Conservation (phyloP, 306 rosid species). For the Herpetospermum pedunculosum region DNA sequence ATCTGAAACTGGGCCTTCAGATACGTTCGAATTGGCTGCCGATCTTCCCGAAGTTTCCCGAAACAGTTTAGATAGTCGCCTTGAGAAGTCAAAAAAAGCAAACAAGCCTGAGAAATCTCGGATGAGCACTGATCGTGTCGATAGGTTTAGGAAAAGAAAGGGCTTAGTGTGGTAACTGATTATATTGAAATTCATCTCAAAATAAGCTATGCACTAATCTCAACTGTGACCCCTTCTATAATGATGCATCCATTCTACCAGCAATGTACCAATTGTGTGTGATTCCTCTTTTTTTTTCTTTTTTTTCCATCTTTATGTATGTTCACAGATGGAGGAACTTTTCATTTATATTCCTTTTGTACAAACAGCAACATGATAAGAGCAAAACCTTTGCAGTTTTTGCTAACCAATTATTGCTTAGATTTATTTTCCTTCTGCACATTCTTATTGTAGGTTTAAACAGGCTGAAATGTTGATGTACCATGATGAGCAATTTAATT, state of each 20-base stretch:
- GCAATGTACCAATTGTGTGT: slow-evolving; percentile 5
- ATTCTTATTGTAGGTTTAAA: neutral
- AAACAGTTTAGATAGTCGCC: slow-evolving; percentile 97
- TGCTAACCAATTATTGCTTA: neutral
- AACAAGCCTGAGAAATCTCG: slow-evolving; percentile 80
- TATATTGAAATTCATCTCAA: slow-evolving; percentile 23
- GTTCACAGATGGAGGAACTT: slow-evolving; percentile 22
- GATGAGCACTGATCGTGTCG: slow-evolving; percentile 90
- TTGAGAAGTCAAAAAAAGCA: slow-evolving; percentile 68
- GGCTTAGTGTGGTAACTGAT: slow-evolving; percentile 68
- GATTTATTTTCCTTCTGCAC: neutral
- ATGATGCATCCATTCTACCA: slow-evolving; percentile 10
- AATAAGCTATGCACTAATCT: slow-evolving; percentile 32
- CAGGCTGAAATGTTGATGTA: neutral
- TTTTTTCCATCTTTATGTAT: slow-evolving; percentile 22
- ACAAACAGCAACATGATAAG: slow-evolving; percentile 9
- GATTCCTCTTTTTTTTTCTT: neutral
- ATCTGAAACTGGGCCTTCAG: slow-evolving; percentile 46
- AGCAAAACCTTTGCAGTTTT: slow-evolving; percentile 2
- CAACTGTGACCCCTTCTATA: neutral
- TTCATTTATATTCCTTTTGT: slow-evolving; percentile 1
- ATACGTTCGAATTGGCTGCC: slow-evolving; percentile 32
- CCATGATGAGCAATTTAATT: neutral
- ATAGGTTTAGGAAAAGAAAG: slow-evolving; percentile 77
- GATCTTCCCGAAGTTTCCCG: slow-evolving; percentile 80